Evolutionary conservation across 179 eudicot species (phyloP).

Genomic region (Silene coronaria): DNA sequence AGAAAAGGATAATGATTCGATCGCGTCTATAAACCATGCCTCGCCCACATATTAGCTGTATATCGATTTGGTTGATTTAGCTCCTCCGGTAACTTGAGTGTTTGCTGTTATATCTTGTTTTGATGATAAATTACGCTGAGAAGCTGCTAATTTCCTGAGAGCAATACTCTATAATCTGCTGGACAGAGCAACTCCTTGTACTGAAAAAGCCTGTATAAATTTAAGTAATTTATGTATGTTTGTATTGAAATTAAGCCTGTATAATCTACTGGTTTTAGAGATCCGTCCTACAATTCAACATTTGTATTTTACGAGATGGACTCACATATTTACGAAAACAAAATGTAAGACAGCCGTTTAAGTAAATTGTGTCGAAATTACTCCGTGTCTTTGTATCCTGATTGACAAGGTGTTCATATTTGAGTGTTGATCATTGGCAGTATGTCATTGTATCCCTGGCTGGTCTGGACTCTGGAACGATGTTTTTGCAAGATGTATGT

Average conservation of each 20-base stretch:
- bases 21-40: conserved; percentile 46
- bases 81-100: not conserved
- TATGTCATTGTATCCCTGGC: not conserved
- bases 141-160: not conserved
- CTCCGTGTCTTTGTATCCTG: not conserved
- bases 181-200: not conserved
- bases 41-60: not conserved
- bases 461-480: not conserved
- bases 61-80: not conserved
- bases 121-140: not conserved
- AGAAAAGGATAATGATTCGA: conserved; percentile 50
- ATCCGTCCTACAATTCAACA: too few relatives aligned
- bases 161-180: not conserved
- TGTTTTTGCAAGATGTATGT: not conserved
- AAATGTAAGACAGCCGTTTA: not conserved
- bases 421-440: not conserved
- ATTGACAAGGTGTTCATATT: not conserved
- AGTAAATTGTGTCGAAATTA: not conserved
- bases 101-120: not conserved
- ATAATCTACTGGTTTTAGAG: not conserved
- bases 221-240: not conserved
- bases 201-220: not conserved
- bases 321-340: not conserved
- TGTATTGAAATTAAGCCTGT: not conserved
- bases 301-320: not conserved